Evolutionary conservation across 2,329 filamentous ascomycete species (phyloP).

Genomic region (Pyricularia sp.): DNA sequence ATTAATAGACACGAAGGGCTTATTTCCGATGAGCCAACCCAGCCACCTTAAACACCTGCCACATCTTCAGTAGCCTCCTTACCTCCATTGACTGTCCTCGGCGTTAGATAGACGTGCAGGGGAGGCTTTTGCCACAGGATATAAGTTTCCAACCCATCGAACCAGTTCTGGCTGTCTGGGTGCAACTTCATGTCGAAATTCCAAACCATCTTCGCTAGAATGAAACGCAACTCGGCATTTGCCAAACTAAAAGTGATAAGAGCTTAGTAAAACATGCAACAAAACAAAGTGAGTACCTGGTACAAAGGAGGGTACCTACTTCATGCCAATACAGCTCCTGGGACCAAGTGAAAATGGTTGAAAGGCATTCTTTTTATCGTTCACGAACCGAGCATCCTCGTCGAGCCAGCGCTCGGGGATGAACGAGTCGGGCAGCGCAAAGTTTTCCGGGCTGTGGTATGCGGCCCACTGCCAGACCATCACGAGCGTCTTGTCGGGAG

Average conservation of each 20-base stretch:
- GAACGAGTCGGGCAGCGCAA: slow-evolving; percentile 29
- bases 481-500: slow-evolving; percentile 22
- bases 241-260: slow-evolving; percentile 22
- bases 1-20: too few relatives aligned
- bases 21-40: too few relatives aligned
- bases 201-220: slow-evolving; percentile 32
- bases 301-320: background rate
- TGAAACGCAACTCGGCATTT: slow-evolving; percentile 37
- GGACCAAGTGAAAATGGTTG: slow-evolving; percentile 36
- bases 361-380: slow-evolving; percentile 26
- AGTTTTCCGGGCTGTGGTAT: slow-evolving; percentile 28
- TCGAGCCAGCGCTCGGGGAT: slow-evolving; percentile 30
- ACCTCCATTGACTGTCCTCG: too few relatives aligned
- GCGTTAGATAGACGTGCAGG: background rate
- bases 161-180: slow-evolving; percentile 23
- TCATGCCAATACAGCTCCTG: slow-evolving; percentile 33
- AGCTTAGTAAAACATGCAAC: too few relatives aligned
- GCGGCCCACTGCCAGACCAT: slow-evolving; percentile 29
- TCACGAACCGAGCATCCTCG: slow-evolving; percentile 3
- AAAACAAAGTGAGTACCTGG: too few relatives aligned
- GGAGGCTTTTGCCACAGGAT: slow-evolving; percentile 1
- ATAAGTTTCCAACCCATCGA: slow-evolving; percentile 9
- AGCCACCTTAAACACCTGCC: too few relatives aligned
- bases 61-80: too few relatives aligned
- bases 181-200: slow-evolving; percentile 33